phyloP scores from a whole-genome alignment of 2,329 filamentous ascomycete genomes.

The Calonectria pteridis region DNA sequence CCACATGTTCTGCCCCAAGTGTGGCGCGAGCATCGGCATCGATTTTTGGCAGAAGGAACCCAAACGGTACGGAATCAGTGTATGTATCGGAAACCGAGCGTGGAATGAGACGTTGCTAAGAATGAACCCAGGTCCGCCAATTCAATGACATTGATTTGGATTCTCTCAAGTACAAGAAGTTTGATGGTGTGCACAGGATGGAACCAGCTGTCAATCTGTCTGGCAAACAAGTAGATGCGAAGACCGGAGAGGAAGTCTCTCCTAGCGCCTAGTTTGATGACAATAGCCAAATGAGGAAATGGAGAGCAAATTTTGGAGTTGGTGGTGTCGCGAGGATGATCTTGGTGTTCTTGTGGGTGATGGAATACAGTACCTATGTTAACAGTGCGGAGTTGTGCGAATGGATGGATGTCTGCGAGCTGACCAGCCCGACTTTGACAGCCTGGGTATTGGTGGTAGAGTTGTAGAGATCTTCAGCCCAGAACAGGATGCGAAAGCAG shows the following conservation, averaged over 20 bases:
- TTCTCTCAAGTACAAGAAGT: conserved; percentile 50
- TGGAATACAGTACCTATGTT: background rate
- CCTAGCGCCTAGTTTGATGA: conserved; percentile 9
- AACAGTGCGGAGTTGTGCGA: background rate
- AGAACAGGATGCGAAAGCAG: conserved; percentile 29
- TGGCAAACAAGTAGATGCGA: conserved; percentile 39
- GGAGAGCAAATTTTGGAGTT: background rate
- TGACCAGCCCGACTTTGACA: background rate
- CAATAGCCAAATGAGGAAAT: background rate
- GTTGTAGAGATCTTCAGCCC: conserved; percentile 19
- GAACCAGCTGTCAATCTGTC: conserved; percentile 53
- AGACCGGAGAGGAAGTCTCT: conserved; percentile 21
- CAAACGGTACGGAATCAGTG: conserved; percentile 57
- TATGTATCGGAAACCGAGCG: conserved; percentile 40
- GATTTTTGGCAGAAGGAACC: conserved; percentile 53
- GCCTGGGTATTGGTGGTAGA: conserved; percentile 11
- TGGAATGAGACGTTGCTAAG: conserved; percentile 17
- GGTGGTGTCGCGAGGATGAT: background rate
- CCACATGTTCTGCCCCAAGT: conserved; percentile 63
- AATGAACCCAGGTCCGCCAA: conserved; percentile 51
- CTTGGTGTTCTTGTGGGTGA: background rate
- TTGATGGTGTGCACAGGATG: conserved; percentile 52
- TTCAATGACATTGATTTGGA: conserved; percentile 57
- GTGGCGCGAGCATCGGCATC: conserved; percentile 61
- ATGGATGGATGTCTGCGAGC: background rate